A percentile compares a stretch with the other conserved stretches of the same genome.
Evolutionary conservation across 1,139 yeast species (phyloP).

Genomic region (Ogataea hybrid): DNA sequence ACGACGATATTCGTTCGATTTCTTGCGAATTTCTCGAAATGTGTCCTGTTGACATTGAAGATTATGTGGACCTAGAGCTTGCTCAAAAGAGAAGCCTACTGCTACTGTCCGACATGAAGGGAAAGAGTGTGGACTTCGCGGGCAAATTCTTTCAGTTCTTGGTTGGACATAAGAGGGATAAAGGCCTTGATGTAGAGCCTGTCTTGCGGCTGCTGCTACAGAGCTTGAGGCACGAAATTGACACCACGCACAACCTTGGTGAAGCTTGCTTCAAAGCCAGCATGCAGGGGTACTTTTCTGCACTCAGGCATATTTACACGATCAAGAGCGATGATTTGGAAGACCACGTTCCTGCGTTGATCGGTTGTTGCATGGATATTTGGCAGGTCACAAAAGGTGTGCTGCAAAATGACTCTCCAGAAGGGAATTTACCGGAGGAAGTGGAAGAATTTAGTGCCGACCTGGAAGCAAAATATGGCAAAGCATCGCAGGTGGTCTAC

Average conservation of each 20-base stretch:
- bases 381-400: conserved; percentile 58
- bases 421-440: conserved; percentile 52
- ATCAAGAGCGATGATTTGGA: conserved; percentile 21
- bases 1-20: conserved; percentile 66
- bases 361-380: conserved; percentile 33
- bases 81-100: conserved; percentile 39
- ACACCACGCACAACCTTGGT: conserved; percentile 36
- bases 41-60: conserved; percentile 40
- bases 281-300: conserved; percentile 66
- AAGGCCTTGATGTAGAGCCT: conserved; percentile 24
- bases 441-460: conserved; percentile 37
- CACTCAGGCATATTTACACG: conserved; percentile 50
- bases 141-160: conserved; percentile 61
- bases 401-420: conserved; percentile 68
- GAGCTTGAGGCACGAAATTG: conserved; percentile 32
- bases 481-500: conserved; percentile 58
- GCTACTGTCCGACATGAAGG: conserved; percentile 55
- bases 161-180: conserved; percentile 28
- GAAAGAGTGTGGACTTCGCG: conserved; percentile 80
- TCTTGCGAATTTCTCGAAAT: conserved; percentile 49
- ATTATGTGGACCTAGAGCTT: conserved; percentile 30
- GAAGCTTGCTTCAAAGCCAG: conserved; percentile 45
- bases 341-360: conserved; percentile 19
- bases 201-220: conserved; percentile 37
- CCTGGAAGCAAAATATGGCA: conserved; percentile 42